Evolutionary conservation across 352 stramenopile species (phyloP).

Genomic region (Phytophthora melonis): DNA sequence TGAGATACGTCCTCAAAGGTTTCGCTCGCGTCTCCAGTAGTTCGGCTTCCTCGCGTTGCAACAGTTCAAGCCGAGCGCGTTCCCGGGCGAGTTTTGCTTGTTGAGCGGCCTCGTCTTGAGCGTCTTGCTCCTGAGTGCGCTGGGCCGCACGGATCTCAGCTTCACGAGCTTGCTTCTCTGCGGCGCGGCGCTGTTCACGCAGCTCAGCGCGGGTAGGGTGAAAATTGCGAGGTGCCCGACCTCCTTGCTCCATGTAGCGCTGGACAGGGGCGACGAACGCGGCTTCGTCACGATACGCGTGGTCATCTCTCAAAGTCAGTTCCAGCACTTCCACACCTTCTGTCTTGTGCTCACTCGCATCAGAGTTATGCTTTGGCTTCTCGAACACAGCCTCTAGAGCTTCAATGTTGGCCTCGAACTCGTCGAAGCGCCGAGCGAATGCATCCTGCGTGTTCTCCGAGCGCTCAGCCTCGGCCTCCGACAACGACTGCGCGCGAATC

Average conservation of each 20-base stretch:
- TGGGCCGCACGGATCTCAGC: constrained; percentile 50
- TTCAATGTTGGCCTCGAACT: constrained; percentile 63
- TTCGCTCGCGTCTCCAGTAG: constrained; percentile 85
- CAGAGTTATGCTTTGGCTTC: constrained; percentile 18
- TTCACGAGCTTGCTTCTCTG: constrained; percentile 55
- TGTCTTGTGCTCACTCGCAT: constrained; percentile 15
- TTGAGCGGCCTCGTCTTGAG: constrained; percentile 55
- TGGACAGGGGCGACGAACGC: constrained; percentile 59
- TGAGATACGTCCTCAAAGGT: constrained; percentile 82
- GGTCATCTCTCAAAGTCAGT: constrained; percentile 56
- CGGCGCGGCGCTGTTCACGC: constrained; percentile 50
- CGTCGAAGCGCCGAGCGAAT: constrained; percentile 61
- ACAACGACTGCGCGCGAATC: constrained; percentile 58
- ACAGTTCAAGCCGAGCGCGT: constrained; percentile 67
- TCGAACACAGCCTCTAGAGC: constrained; percentile 75
- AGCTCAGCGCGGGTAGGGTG: constrained; percentile 82
- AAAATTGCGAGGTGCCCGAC: constrained; percentile 78
- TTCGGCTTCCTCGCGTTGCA: constrained; percentile 83
- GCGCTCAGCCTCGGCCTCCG: constrained; percentile 61
- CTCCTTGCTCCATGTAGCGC: constrained; percentile 82
- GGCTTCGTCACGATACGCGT: constrained; percentile 52
- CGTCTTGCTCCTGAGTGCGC: constrained; percentile 56
- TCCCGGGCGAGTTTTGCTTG: constrained; percentile 64
- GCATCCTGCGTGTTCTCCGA: constrained; percentile 70
- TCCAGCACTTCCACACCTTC: constrained; percentile 77